phyloP scores from a whole-genome alignment of 495 filamentous ascomycete species.

The Lepraria neglecta region DNA sequence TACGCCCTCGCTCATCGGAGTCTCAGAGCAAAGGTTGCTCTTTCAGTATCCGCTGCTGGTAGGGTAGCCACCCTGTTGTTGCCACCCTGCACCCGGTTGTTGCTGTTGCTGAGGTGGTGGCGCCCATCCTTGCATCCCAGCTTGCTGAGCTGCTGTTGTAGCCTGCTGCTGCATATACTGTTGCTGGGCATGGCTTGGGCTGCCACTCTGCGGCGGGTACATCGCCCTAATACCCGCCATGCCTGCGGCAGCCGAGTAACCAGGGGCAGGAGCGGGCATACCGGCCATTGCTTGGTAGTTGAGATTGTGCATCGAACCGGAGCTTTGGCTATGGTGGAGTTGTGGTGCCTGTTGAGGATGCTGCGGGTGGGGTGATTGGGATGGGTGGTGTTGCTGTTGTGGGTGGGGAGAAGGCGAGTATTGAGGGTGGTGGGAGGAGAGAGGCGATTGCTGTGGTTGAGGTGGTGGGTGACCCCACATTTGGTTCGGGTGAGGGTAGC shows the following conservation, averaged over 20 bases:
- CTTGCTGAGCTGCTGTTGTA: conserved; percentile 40
- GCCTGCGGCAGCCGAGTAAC: conserved; percentile 26
- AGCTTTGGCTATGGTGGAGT: conserved; percentile 50
- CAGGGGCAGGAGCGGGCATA: conserved; percentile 48
- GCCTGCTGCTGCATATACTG: conserved; percentile 46
- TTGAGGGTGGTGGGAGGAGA: conserved; percentile 44
- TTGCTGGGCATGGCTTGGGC: conserved; percentile 46
- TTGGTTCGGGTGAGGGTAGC: conserved; percentile 41
- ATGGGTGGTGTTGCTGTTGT: conserved; percentile 40
- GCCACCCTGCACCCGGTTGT: conserved; percentile 13
- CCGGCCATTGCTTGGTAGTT: conserved; percentile 56
- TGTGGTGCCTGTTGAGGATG: conserved; percentile 47
- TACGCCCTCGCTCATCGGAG: not conserved
- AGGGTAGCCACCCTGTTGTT: conserved; percentile 20
- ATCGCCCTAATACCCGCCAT: conserved; percentile 21
- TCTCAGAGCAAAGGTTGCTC: too few species aligned
- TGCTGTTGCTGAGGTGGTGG: conserved; percentile 23
- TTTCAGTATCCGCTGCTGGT: conserved; percentile 20
- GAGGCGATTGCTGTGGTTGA: conserved; percentile 46
- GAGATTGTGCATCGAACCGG: conserved; percentile 54
- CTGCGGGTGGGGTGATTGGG: conserved; percentile 33
- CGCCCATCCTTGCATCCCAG: conserved; percentile 45
- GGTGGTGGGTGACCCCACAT: conserved; percentile 52
- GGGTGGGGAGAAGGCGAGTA: conserved; percentile 44
- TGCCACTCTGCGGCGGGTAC: conserved; percentile 26